Conservation (phyloP, 1,284 basidiomycete species). For the Ustilago sp. region DNA sequence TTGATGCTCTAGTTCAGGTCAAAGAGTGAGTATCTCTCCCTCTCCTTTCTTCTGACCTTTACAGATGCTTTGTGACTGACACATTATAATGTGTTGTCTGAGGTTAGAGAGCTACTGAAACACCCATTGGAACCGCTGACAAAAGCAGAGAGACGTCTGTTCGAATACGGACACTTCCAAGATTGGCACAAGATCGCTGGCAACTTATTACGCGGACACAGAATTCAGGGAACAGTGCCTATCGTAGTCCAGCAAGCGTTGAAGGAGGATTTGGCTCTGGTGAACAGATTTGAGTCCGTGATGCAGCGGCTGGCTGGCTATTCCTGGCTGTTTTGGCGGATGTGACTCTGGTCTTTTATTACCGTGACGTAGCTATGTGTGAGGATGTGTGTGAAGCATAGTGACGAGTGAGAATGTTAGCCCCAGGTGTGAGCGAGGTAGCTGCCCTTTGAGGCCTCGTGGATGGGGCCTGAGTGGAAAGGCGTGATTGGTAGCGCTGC, state of each 20-base stretch:
- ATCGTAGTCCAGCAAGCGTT: not conserved
- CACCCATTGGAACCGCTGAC: not conserved
- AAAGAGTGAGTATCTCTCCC: not conserved
- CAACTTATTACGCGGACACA: not conserved
- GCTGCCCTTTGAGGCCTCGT: conserved; percentile 31
- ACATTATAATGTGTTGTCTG: not conserved
- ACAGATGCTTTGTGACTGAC: not conserved
- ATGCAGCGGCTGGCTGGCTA: not conserved
- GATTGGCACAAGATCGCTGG: not conserved
- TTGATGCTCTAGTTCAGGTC: not conserved
- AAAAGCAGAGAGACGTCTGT: not conserved
- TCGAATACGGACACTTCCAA: not conserved
- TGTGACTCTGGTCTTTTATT: not conserved
- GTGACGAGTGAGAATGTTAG: not conserved
- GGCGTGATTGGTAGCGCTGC: conserved; percentile 27
- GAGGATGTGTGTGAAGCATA: not conserved
- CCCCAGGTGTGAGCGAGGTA: conserved; percentile 17
- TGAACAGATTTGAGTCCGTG: not conserved
- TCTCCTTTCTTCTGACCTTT: not conserved
- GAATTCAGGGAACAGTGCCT: not conserved
- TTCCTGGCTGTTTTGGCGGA: not conserved
- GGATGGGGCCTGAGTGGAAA: conserved; percentile 26
- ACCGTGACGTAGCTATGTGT: no score
- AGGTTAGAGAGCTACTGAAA: not conserved
- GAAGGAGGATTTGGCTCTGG: not conserved